Evolutionary conservation across 257 asterid genomes (phyloP), one percentile per base, ranked within the genome.

Genomic region (Solanum piurae): DNA sequence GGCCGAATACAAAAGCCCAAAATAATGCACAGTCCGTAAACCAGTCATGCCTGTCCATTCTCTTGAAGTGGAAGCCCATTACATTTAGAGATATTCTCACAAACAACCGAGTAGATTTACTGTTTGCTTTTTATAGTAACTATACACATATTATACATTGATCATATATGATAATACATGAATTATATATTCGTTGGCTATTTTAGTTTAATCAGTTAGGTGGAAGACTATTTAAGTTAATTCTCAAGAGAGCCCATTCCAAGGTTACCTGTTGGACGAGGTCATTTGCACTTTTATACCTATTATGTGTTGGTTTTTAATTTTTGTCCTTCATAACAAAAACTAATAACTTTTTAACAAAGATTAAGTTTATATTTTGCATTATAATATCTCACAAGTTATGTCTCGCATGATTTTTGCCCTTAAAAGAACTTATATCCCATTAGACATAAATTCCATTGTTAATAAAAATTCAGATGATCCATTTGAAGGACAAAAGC

Each of bases 151-250:
- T 9, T 62, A 62, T 62, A n/a, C 7, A 62, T 62, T 23, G 71
- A 9, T 23, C 31, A 62, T n/a, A n/a, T n/a, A 9, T 0, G 31
- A 23, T 62, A 0, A n/a, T 64, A 64, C 31, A 62, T 0, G 0
- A 9, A 23, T n/a, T 62, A 62, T 62, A 23, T n/a, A 20, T 20
- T 10, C 10, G 1, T 18, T 18, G 62, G 10, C 0, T 18, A 52
- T 52, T 52, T 52, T 18, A 18, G 62, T 52, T 52, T 52, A 18
- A 52, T 52, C n/a, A 52, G 0, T 6, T 52, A 52, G n/a, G 62
- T 52, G 62, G 62, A 52, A 52, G 62, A 18, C 62, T 7, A 3
- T 52, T 52, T 52, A 52, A 52, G 4, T 52, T 49, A 49, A 6
- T 49, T 49, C 60, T 49, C 60, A 52, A 52, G 4, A n/a, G 23